These are phyloP conservation scores for Dendrocalamus sinicus DNA, from an alignment of 176 grass and related monocot genomes.

Conservation along the genomic window DNA sequence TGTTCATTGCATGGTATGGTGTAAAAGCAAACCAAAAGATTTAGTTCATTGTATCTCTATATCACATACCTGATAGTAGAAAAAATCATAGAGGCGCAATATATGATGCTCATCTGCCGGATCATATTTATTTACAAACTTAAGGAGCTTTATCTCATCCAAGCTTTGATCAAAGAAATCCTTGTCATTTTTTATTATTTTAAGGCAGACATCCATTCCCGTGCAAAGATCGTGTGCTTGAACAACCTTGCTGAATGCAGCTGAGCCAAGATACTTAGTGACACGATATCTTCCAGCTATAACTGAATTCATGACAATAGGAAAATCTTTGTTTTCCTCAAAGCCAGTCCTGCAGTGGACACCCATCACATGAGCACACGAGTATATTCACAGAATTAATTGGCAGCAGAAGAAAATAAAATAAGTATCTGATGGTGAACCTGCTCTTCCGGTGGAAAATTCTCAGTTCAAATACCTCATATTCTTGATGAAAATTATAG, in stretches of 20 bases:
- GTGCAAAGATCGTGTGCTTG: conserved; percentile 79
- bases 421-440: conserved; percentile 35
- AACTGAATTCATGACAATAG: conserved; percentile 85
- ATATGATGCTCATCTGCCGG: conserved; percentile 84
- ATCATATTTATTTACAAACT: conserved; percentile 95
- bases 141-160: conserved; percentile 99
- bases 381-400: conserved; percentile 39
- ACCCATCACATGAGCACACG: conserved; percentile 59
- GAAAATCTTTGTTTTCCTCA: conserved; percentile 98
- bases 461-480: conserved; percentile 84
- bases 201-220: conserved; percentile 90
- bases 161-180: conserved; percentile 99
- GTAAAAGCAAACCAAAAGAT: conserved; percentile 23
- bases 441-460: conserved; percentile 92
- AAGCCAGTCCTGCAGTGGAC: conserved; percentile 89
- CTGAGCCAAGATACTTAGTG: conserved; percentile 91
- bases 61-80: conserved; percentile 81
- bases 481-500: conserved; percentile 68
- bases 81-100: conserved; percentile 92
- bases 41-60: conserved; percentile 24
- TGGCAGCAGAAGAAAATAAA: conserved; percentile 31
- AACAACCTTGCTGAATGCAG: conserved; percentile 93
- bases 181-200: conserved; percentile 98
- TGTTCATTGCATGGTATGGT: conserved; percentile 16
- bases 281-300: conserved; percentile 92